Percentiles rank a stretch among this genome's conserved stretches.
phyloP scores from a whole-genome alignment of 208 protist species.

The Porcisia hertigi region DNA sequence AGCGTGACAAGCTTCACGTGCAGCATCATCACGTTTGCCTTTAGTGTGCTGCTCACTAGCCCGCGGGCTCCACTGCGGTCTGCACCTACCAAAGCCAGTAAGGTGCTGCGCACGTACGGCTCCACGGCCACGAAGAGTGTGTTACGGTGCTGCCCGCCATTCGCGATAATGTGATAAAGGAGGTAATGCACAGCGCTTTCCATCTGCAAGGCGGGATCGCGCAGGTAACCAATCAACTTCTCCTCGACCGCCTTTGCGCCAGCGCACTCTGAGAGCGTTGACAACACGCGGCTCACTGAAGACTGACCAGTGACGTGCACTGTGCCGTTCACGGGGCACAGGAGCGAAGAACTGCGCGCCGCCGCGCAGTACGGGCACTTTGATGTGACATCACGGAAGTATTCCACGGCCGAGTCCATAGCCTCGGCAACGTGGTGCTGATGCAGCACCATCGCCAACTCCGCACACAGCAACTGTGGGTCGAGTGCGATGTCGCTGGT shows the following conservation, averaged over 20 bases:
- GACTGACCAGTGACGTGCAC: constrained; percentile 77
- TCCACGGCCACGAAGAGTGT: constrained; percentile 79
- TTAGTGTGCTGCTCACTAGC: constrained; percentile 75
- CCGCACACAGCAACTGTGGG: constrained; percentile 88
- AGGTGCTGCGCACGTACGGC: constrained; percentile 88
- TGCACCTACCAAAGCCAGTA: constrained; percentile 71
- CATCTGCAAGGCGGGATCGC: constrained; percentile 78
- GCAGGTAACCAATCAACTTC: constrained; percentile 72
- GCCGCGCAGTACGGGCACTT: constrained; percentile 79
- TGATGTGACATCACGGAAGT: constrained; percentile 75
- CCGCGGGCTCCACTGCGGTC: constrained; percentile 51
- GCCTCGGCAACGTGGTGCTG: constrained; percentile 82
- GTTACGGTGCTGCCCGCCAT: constrained; percentile 88
- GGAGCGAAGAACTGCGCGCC: constrained; percentile 52
- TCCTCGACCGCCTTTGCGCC: constrained; percentile 71
- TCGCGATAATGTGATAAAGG: constrained; percentile 79
- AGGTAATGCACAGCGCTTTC: constrained; percentile 81
- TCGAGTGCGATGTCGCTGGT: constrained; percentile 62
- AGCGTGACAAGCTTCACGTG: constrained; percentile 87
- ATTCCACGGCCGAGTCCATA: constrained; percentile 74
- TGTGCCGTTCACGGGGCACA: constrained; percentile 81
- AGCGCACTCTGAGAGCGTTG: constrained; percentile 85
- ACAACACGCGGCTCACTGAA: constrained; percentile 71
- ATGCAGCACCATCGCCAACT: constrained; percentile 91
- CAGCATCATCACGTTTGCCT: constrained; percentile 88